phyloP scores from a whole-genome alignment of 2,329 filamentous ascomycete genomes.

The Fusarium robinianum region DNA sequence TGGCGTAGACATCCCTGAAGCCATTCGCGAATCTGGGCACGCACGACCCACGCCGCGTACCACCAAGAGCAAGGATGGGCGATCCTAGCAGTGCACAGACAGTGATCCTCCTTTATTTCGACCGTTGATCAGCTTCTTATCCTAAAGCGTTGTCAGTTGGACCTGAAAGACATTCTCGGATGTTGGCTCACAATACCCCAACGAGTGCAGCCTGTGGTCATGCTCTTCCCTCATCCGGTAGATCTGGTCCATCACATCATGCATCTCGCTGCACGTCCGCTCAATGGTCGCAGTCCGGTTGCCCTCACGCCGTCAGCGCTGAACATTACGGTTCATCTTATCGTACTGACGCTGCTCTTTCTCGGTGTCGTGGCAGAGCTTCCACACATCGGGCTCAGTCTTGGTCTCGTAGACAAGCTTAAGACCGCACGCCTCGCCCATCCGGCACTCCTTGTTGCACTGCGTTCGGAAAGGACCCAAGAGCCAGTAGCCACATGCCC shows the following conservation, averaged over 20 bases:
- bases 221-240: constrained; percentile 50
- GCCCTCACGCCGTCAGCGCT: constrained; percentile 77
- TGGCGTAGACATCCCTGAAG: too few relatives aligned
- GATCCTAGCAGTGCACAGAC: too few relatives aligned
- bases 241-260: constrained; percentile 65
- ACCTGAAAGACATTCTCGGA: too few relatives aligned
- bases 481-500: constrained; percentile 87
- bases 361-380: constrained; percentile 85
- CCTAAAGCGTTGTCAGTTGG: too few relatives aligned
- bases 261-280: constrained; percentile 71
- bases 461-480: constrained; percentile 93
- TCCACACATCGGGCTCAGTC: constrained; percentile 69
- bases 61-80: too few relatives aligned
- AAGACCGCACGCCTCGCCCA: constrained; percentile 93
- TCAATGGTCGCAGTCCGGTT: constrained; percentile 75
- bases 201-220: constrained; percentile 40
- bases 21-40: too few relatives aligned
- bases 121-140: too few relatives aligned
- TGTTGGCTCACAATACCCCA: too few relatives aligned
- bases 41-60: too few relatives aligned
- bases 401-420: constrained; percentile 82
- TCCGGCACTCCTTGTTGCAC: constrained; percentile 93
- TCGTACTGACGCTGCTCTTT: constrained; percentile 77
- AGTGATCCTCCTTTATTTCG: too few relatives aligned
- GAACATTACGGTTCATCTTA: constrained; percentile 75